Evolutionary conservation across 2,329 filamentous ascomycete species (phyloP), one percentile per base, ranked within the genome.

Genomic region (Penicillium palitans): DNA sequence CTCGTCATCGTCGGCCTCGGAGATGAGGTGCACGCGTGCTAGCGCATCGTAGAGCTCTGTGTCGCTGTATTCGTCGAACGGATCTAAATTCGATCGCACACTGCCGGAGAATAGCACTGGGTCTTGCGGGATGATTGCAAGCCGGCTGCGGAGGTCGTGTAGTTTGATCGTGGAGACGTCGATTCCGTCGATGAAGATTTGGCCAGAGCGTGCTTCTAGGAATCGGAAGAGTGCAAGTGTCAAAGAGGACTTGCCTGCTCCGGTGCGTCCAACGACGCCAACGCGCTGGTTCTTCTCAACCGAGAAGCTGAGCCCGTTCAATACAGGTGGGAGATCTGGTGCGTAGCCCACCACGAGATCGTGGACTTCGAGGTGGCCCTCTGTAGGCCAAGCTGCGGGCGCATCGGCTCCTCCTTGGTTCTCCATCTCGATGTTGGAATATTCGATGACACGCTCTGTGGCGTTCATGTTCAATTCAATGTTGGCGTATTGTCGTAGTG

Each of bases 111-210:
- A 93, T 7, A 95, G 81, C 1, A 93, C 89, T 0, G 90, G 90
- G 64, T 93, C 90, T 75, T 92, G 89, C 1, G 90, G 90, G 54
- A 95, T 93, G 64, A 95, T 93, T 39, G 89, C 88, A 0, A 95
- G 76, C 0, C 89, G 82, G n/a, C 85, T 87, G 25, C 90, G 84
- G 12, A 95, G 78, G 55, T 89, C 85, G 56, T 88, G 63, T 6
- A 69, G 61, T 25, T 60, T 66, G 25, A 71, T 65, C n/a, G 61
- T 66, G 1, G 66, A 87, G 52, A 92, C 90, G 52, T 72, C 67
- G 3, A 72, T 24, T 3, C 69, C 70, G 46, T 74, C 71, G 9
- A 75, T 70, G 21, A 66, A 40, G 9, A 74, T 70, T 1, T 58
- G 54, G 0, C 73, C 72, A 3, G 59, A 42, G 3, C 65, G 65